Evolutionary conservation across 2,329 filamentous ascomycete genomes (phyloP).

Genomic region (Anthostomella pinea): DNA sequence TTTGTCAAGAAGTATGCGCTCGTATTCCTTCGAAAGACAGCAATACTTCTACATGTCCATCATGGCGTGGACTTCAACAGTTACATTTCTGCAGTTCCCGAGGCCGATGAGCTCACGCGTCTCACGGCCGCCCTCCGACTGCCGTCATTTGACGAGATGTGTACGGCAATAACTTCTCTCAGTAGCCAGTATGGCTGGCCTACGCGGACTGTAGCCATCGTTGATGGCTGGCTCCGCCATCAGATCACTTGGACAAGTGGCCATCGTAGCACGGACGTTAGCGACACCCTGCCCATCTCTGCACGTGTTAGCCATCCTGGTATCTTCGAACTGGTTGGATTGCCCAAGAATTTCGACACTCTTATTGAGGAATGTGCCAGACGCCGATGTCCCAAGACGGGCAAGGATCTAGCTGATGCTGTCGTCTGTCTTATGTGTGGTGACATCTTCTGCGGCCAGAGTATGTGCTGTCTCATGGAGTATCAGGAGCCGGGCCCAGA

Average conservation of each 20-base stretch:
- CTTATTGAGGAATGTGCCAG: slow-evolving; percentile 89
- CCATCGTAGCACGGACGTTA: slow-evolving; percentile 3
- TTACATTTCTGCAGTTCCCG: slow-evolving; percentile 59
- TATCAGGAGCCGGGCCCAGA: slow-evolving; percentile 42
- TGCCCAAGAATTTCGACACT: slow-evolving; percentile 88
- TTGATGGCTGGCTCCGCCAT: slow-evolving; percentile 72
- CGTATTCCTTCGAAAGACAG: slow-evolving; percentile 82
- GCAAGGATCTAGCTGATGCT: slow-evolving; percentile 87
- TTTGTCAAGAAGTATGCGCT: slow-evolving; percentile 80
- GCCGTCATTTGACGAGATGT: slow-evolving; percentile 76
- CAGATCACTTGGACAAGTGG: slow-evolving; percentile 41
- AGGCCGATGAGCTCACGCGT: slow-evolving; percentile 76
- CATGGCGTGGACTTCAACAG: slow-evolving; percentile 85
- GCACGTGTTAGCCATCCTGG: slow-evolving; percentile 71
- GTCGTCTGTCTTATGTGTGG: slow-evolving; percentile 93
- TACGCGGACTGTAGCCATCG: slow-evolving; percentile 42
- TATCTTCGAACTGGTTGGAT: slow-evolving; percentile 89
- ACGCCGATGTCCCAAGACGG: slow-evolving; percentile 80
- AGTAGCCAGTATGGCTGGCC: slow-evolving; percentile 49
- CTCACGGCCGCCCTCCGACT: slow-evolving; percentile 73
- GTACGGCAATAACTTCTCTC: slow-evolving; percentile 54
- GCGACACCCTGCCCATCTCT: slow-evolving; percentile 34
- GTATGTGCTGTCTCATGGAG: slow-evolving; percentile 79
- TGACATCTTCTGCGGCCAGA: slow-evolving; percentile 94
- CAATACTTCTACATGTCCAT: slow-evolving; percentile 80